A percentile compares a stretch with the other conserved stretches of the same genome.
These are phyloP conservation scores for Candida tetrigidarum DNA, from an alignment of 1,139 yeast genomes.

Conservation along the genomic window DNA sequence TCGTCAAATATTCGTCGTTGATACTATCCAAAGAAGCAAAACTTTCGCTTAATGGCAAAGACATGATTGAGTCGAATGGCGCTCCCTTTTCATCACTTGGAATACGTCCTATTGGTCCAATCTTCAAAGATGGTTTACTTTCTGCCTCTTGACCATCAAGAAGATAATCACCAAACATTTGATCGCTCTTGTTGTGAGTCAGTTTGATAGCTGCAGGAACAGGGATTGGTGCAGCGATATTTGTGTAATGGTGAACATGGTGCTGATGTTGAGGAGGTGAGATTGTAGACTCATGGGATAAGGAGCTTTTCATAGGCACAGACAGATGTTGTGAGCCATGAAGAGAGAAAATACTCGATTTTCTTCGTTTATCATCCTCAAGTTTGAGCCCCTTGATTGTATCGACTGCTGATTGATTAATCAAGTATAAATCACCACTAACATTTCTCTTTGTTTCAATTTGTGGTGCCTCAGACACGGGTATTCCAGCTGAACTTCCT, in stretches of 20 bases:
- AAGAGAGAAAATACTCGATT: slow-evolving; percentile 37
- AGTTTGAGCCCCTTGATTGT: slow-evolving; percentile 54
- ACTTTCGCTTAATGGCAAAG: slow-evolving; percentile 70
- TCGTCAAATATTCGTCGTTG: slow-evolving; percentile 57
- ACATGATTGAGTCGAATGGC: slow-evolving; percentile 39
- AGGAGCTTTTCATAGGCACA: slow-evolving; percentile 12
- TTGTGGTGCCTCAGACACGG: slow-evolving; percentile 45
- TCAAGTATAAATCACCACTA: slow-evolving; percentile 57
- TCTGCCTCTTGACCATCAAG: not conserved
- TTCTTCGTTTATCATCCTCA: slow-evolving; percentile 47
- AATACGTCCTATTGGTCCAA: slow-evolving; percentile 18
- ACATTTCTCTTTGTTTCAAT: slow-evolving; percentile 56
- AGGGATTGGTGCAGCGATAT: slow-evolving; percentile 25
- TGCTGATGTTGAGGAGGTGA: slow-evolving; percentile 4
- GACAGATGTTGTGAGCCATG: slow-evolving; percentile 5
- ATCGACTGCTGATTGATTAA: slow-evolving; percentile 52
- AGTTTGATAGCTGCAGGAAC: slow-evolving; percentile 17
- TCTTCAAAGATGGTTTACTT: slow-evolving; percentile 20
- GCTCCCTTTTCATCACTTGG: slow-evolving; percentile 14
- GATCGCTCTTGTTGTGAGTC: not conserved
- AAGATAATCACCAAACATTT: slow-evolving; percentile 3
- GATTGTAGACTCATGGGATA: slow-evolving; percentile 9
- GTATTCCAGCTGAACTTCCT: slow-evolving; percentile 36
- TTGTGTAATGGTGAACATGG: not conserved
- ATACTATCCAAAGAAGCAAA: slow-evolving; percentile 79